Evolutionary conservation across 2,329 filamentous ascomycete genomes (phyloP).

Genomic region (Verticillium tricorpus): DNA sequence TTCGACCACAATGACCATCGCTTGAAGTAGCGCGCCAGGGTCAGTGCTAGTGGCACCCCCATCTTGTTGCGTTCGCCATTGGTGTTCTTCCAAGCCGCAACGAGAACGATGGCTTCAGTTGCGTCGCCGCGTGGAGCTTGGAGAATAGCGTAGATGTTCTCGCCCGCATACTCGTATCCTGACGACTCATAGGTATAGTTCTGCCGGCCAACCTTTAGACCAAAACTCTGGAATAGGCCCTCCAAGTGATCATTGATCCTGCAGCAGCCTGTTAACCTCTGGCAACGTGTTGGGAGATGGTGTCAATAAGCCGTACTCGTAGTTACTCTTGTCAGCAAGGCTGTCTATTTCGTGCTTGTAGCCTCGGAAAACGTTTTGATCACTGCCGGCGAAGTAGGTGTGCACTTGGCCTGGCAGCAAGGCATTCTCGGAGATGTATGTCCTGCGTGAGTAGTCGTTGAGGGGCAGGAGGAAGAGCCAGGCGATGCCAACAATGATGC

Average conservation of each 20-base stretch:
- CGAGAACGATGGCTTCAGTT: conserved; percentile 91
- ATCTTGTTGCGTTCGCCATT: conserved; percentile 76
- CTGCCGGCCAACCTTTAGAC: conserved; percentile 83
- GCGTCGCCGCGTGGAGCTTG: conserved; percentile 93
- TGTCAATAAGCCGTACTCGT: conserved; percentile 35
- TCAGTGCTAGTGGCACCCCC: conserved; percentile 80
- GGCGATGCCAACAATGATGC: conserved; percentile 76
- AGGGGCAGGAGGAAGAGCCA: conserved; percentile 91
- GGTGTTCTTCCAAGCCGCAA: conserved; percentile 84
- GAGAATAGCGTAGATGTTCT: conserved; percentile 91
- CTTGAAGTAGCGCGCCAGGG: conserved; percentile 91
- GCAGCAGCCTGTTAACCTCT: conserved; percentile 1
- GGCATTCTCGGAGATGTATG: conserved; percentile 97
- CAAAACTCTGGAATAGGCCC: conserved; percentile 69
- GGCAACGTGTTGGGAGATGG: background rate
- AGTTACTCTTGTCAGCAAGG: conserved; percentile 49
- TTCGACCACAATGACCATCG: conserved; percentile 98
- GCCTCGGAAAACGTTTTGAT: conserved; percentile 89
- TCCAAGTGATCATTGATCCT: conserved; percentile 68
- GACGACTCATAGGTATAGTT: conserved; percentile 81
- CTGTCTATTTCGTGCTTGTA: conserved; percentile 79
- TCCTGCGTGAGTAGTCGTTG: conserved; percentile 83
- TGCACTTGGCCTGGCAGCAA: conserved; percentile 93
- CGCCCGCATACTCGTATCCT: conserved; percentile 67
- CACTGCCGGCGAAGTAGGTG: conserved; percentile 94